Percentiles rank a stretch among this genome's conserved stretches.
phyloP scores from a whole-genome alignment of 2,329 filamentous ascomycete genomes.

The Ceratocystis ficicola region DNA sequence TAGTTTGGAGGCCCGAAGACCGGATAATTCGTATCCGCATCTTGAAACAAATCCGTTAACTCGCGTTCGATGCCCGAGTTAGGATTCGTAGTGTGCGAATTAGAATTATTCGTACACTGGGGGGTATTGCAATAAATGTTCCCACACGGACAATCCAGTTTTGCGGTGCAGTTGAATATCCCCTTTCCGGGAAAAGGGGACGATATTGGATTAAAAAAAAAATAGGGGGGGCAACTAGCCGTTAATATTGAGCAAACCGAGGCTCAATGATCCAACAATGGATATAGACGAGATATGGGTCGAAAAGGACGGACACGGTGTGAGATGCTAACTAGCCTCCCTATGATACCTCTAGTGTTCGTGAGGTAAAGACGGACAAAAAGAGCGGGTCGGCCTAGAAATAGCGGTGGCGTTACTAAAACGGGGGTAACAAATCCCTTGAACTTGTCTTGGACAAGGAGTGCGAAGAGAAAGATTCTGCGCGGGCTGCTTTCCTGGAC shows the following conservation, averaged over 20 bases:
- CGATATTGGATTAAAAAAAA: constrained; percentile 10
- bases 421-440: neutral
- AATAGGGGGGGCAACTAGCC: constrained; percentile 15
- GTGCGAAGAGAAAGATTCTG: constrained; percentile 19
- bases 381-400: neutral
- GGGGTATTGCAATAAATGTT: constrained; percentile 15
- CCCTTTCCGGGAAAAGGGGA: constrained; percentile 21
- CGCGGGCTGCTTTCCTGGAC: constrained; percentile 18
- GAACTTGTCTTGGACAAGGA: constrained; percentile 1
- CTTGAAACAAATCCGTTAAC: constrained; percentile 7
- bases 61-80: constrained; percentile 4
- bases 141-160: constrained; percentile 16
- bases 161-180: constrained; percentile 16
- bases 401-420: neutral
- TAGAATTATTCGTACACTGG: constrained; percentile 18
- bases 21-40: constrained; percentile 10
- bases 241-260: constrained; percentile 1
- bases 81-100: constrained; percentile 12
- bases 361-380: neutral
- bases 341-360: too few relatives aligned
- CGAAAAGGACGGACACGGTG: too few relatives aligned
- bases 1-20: neutral
- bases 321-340: too few relatives aligned
- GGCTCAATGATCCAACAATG: constrained; percentile 16
- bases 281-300: constrained; percentile 1